Percentiles rank a stretch among this genome's conserved stretches.
Conservation (phyloP, 2,329 filamentous ascomycete species). For the Orbilia brochopaga region DNA sequence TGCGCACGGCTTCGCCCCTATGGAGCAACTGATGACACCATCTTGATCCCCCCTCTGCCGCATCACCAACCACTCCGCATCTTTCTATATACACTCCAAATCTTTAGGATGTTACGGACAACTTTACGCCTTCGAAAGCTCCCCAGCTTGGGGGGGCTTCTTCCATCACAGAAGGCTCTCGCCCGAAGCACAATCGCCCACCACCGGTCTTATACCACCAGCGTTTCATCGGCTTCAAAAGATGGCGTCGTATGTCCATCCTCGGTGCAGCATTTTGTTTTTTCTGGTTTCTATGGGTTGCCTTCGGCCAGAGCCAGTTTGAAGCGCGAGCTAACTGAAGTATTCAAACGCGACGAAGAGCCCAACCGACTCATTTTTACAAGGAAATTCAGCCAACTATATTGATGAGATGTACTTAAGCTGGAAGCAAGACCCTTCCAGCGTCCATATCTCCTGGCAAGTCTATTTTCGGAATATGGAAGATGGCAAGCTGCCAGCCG, state of each 20-base stretch:
- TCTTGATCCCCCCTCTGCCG: neutral
- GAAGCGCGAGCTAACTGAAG: neutral
- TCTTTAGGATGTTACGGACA: slow-evolving; percentile 36
- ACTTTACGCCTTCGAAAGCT: slow-evolving; percentile 26
- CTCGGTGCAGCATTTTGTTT: neutral
- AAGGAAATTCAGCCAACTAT: slow-evolving; percentile 96
- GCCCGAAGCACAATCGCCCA: slow-evolving; percentile 10
- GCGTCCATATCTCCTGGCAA: slow-evolving; percentile 98
- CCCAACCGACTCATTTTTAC: slow-evolving; percentile 93
- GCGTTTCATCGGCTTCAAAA: slow-evolving; percentile 17
- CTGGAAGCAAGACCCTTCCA: slow-evolving; percentile 91
- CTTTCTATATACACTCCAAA: neutral
- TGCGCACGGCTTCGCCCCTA: neutral
- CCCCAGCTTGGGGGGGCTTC: slow-evolving; percentile 13
- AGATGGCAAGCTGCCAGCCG: slow-evolving; percentile 94
- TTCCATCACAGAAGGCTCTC: slow-evolving; percentile 6
- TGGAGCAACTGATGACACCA: neutral
- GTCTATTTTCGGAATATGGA: slow-evolving; percentile 99
- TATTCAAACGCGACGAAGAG: slow-evolving; percentile 60
- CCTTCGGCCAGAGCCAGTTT: neutral
- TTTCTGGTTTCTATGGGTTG: neutral
- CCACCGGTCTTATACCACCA: slow-evolving; percentile 15
- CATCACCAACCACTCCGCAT: neutral
- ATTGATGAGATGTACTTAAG: slow-evolving; percentile 99
- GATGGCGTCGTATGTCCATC: slow-evolving; percentile 32